Base-by-base conservation (phyloP, 2,329 filamentous ascomycete genomes). In the Stagonosporopsis cucurbitacearum region DNA sequence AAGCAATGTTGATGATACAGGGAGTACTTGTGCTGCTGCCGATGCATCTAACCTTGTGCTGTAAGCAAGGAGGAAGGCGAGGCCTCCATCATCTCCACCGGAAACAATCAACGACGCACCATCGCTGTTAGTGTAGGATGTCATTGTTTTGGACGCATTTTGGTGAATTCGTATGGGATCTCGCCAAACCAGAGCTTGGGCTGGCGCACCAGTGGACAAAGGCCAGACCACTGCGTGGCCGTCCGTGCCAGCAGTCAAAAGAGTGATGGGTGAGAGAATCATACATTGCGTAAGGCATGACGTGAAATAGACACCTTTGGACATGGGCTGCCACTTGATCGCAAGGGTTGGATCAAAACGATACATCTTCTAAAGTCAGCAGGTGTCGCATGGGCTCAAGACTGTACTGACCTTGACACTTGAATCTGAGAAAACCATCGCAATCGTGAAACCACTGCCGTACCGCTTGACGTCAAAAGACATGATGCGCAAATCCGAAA, bases 31-130 rank as follows among this genome's bases (percentile, higher is more conserved):
- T 71, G 66, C 35, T 64, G 70, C 30, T 54, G 37, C 7, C 6
- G 32, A 19, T 11, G 49, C 33, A 42, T 19, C 36, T 19, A 45
- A 20, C 13, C 35, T 12, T 3, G 47, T 8, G 45, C 49, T 23
- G 20, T 22, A 22, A n/a, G 44, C 52, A 33, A 63, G 51, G 25
- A 82, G 64, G 28, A 82, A 69, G 0, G 83, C 88, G 0, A 98
- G 74, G 3, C 89, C 88, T 59, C 95, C 95, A 74, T 98, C 95
- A 66, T 99, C 95, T 20, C 95, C 92, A 23, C 91, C 92, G 0
- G 91, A 92, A 4, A 91, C 73, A 17, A 96, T 69, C 0, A 90
- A 62, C 62, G 78, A 64, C 47, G 75, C 62, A n/a, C 63, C 65
- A 26, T 70, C 32, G 17, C 67, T 63, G 13, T 80, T 47, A 25